A percentile compares a stretch with the other conserved stretches of the same genome.
phyloP scores from a whole-genome alignment of 1,284 basidiomycete genomes.

The Tausonia pullulans region DNA sequence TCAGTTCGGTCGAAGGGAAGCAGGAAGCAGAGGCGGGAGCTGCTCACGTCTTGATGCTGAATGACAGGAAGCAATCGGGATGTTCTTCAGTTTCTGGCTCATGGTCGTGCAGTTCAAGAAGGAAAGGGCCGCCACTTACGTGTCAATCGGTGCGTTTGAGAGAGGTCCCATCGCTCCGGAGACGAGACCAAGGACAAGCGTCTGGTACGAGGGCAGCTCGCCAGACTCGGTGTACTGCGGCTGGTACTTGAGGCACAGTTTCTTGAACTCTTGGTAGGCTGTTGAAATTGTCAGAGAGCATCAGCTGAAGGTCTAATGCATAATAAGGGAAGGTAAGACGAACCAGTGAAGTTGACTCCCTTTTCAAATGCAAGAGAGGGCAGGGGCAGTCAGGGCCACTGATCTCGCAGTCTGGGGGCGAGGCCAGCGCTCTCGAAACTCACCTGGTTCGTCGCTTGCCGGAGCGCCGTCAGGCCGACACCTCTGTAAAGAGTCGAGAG shows the following conservation, averaged over 20 bases:
- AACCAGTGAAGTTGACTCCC: slow-evolving; percentile 96
- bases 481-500: slow-evolving; percentile 78
- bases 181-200: slow-evolving; percentile 85
- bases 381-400: too few species aligned
- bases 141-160: slow-evolving; percentile 94
- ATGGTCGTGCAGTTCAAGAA: neutral
- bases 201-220: slow-evolving; percentile 80
- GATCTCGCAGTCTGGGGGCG: too few species aligned
- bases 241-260: slow-evolving; percentile 61
- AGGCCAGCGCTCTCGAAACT: slow-evolving; percentile 17
- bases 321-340: neutral
- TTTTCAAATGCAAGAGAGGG: neutral
- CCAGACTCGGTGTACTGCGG: slow-evolving; percentile 49
- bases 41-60: slow-evolving; percentile 41
- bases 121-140: slow-evolving; percentile 60
- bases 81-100: too few species aligned
- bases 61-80: neutral
- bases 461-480: slow-evolving; percentile 80
- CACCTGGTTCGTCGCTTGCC: slow-evolving; percentile 98
- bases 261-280: slow-evolving; percentile 79
- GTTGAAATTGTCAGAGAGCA: neutral
- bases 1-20: neutral
- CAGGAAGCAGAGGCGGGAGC: slow-evolving; percentile 8
- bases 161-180: slow-evolving; percentile 97
- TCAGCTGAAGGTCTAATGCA: neutral